phyloP scores from a whole-genome alignment of 2,329 filamentous ascomycete species.

The Chrysoporthe cubensis region DNA sequence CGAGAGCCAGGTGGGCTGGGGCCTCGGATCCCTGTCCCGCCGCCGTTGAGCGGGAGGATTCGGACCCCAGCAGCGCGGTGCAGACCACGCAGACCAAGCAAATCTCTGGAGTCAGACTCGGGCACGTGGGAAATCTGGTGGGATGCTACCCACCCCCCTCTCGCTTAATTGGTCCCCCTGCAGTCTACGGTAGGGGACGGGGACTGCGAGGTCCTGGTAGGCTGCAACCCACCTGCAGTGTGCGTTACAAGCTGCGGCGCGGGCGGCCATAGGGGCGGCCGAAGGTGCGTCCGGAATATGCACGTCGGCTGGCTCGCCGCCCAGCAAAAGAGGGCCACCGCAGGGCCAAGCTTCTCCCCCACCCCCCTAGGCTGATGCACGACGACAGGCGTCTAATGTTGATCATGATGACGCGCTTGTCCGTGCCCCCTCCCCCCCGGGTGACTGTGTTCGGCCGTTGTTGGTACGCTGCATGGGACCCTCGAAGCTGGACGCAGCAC shows the following conservation, averaged over 20 bases:
- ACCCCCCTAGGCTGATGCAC: not conserved
- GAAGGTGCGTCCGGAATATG: not conserved
- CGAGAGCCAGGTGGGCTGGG: not conserved
- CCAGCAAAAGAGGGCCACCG: not conserved
- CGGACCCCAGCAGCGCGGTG: constrained; percentile 19
- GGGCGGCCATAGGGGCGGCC: not conserved
- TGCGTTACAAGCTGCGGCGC: constrained; percentile 26
- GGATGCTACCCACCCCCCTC: constrained; percentile 12
- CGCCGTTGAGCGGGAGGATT: constrained; percentile 31
- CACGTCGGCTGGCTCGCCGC: constrained; percentile 8
- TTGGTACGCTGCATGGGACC: not conserved
- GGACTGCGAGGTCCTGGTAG: not conserved
- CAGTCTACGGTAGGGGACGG: not conserved
- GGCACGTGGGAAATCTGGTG: constrained; percentile 18
- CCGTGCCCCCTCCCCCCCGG: not conserved
- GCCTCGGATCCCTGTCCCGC: constrained; percentile 23
- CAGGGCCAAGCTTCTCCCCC: not conserved
- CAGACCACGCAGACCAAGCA: constrained; percentile 10
- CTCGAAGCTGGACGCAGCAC: not conserved
- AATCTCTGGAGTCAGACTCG: not conserved
- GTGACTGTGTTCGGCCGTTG: not conserved
- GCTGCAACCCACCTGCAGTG: constrained; percentile 15
- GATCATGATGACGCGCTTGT: not conserved
- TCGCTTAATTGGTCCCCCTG: not conserved
- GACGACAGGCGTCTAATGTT: constrained; percentile 1